These are phyloP conservation scores for Ulota crispa DNA, from an alignment of 225 moss, liverwort and hornwort species.

Conservation along the genomic window DNA sequence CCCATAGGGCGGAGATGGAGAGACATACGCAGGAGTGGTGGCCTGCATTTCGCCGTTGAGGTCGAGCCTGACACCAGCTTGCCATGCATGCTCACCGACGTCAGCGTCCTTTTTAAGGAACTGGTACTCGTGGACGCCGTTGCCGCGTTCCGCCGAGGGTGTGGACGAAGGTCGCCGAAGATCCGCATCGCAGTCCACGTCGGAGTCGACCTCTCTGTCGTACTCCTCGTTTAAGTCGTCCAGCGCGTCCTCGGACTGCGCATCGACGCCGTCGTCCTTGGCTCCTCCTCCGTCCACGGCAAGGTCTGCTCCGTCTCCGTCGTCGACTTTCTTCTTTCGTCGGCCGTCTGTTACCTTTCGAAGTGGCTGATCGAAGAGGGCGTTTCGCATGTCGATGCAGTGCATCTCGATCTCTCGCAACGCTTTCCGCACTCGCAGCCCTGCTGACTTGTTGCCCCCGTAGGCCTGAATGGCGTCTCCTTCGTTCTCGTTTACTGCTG, in stretches of 20 bases:
- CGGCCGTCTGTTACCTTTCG: conserved; percentile 52
- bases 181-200: conserved; percentile 39
- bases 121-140: conserved; percentile 50
- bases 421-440: conserved; percentile 89
- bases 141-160: conserved; percentile 29
- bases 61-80: conserved; percentile 40
- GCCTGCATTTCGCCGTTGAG: conserved; percentile 37
- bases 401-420: conserved; percentile 86
- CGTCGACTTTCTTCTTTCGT: conserved; percentile 41
- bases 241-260: conserved; percentile 43
- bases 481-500: conserved; percentile 91
- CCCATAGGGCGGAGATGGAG: conserved; percentile 34
- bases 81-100: conserved; percentile 31
- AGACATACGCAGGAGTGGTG: conserved; percentile 24
- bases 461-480: conserved; percentile 97
- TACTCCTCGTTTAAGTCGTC: conserved; percentile 43
- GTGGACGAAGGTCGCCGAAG: conserved; percentile 17
- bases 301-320: conserved; percentile 28
- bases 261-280: conserved; percentile 38
- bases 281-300: conserved; percentile 22
- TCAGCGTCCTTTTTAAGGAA: conserved; percentile 42
- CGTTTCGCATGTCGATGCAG: conserved; percentile 93
- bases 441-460: conserved; percentile 95
- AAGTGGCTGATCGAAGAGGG: conserved; percentile 95
- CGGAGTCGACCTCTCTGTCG: conserved; percentile 46